Base-by-base conservation (phyloP, 1,284 basidiomycete species). In the Schizopora paradoxa region DNA sequence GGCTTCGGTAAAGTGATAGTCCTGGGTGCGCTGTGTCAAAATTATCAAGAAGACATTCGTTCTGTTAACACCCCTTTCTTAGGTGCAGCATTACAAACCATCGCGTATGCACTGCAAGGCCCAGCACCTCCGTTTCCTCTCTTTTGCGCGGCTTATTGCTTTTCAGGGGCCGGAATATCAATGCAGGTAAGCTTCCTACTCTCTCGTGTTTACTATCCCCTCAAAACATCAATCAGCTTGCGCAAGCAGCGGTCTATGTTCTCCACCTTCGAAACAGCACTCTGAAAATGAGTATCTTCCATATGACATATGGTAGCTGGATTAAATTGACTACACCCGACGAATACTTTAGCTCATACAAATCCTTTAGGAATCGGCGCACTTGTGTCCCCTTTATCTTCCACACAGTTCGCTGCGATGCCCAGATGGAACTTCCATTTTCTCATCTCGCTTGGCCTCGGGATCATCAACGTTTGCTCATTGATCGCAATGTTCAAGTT, bases 101-200 rank as follows among this genome's bases (percentile, higher is more conserved):
- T 43, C 16, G 31, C 16, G 5, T 43, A 43, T 21, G 27, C 41
- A 8, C 19, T 43, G n/a, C 29, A 43, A 23, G 41, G 28, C 7
- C 29, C 29, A 33, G 29, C 41, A 19, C 41, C 41, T 21, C 41
- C 41, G n/a, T 43, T 32, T 33, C 41, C 41, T 5, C 18, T 43
- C 7, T 43, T 43, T 7, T 28, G 22, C 13, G 10, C 34, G 2
- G 16, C 41, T 10, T 43, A 43, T 21, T 29, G 28, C 18, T 13
- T 43, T 33, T 22, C 31, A 6, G 41, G 41, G 25, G 32, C 34
- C 14, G 41, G 28, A 3, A 43, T 43, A 21, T 43, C 41, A 8
- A 43, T 43, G 5, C 41, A 43, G 29, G 41, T 43, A 33, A n/a
- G 21, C 4, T 14, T 6, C 39, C 21, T 10, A 1, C 29, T 42